Evolutionary conservation across 192 early-diverging fungal species (phyloP).

Genomic region (Backusella luteola): DNA sequence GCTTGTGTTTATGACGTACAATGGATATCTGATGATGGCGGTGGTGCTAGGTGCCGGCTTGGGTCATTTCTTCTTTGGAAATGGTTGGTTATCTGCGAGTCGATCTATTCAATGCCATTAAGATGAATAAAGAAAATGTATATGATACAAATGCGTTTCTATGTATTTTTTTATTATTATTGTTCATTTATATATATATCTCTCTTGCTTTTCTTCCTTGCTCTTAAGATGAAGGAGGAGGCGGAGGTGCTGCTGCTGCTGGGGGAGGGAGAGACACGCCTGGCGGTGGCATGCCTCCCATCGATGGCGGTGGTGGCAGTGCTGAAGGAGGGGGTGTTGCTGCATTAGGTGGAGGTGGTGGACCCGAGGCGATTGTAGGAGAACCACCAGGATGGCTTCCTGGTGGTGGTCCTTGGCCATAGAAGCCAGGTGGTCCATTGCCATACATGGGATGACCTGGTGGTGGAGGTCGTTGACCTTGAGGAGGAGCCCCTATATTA

Average conservation of each 20-base stretch:
- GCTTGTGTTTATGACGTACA: conserved; percentile 88
- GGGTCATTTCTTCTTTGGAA: conserved; percentile 56
- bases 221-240: conserved; percentile 19
- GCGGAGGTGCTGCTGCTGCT: conserved; percentile 26
- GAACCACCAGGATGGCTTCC: neutral
- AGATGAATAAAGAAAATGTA: neutral
- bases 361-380: neutral
- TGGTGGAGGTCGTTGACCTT: conserved; percentile 32
- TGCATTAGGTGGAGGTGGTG: conserved; percentile 33
- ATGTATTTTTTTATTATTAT: neutral
- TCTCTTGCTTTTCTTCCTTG: neutral
- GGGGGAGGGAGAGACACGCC: neutral
- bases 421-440: conserved; percentile 26
- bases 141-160: neutral
- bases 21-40: conserved; percentile 70
- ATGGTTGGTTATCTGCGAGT: conserved; percentile 14
- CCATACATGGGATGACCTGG: conserved; percentile 22
- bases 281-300: neutral
- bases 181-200: neutral
- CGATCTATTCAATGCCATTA: conserved; percentile 34
- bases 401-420: conserved; percentile 13
- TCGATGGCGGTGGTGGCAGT: neutral
- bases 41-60: conserved; percentile 64
- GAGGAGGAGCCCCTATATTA: conserved; percentile 28
- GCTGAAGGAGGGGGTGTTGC: conserved; percentile 16